Evolutionary conservation across 2,329 filamentous ascomycete species (phyloP).

Genomic region (Keithomyces neogunnii): DNA sequence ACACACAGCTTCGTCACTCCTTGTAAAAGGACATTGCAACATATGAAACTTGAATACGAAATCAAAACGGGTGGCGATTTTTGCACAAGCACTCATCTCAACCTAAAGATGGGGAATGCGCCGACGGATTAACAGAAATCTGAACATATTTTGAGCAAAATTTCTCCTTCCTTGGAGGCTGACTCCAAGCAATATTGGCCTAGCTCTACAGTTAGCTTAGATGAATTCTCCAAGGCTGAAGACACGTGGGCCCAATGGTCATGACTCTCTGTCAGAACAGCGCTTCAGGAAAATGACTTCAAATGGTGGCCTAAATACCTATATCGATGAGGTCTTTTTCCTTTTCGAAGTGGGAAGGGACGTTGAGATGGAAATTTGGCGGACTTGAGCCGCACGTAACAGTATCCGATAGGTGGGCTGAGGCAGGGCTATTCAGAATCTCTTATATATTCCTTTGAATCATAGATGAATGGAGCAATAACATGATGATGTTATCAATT

Average conservation of each 20-base stretch:
- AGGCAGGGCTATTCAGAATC: conserved; percentile 18
- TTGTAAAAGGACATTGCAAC: conserved; percentile 5
- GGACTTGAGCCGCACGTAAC: background rate
- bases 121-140: background rate
- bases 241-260: too few species aligned
- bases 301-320: too few species aligned
- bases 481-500: conserved; percentile 11
- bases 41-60: background rate
- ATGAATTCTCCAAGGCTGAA: too few species aligned
- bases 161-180: too few species aligned
- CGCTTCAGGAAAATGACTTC: too few species aligned
- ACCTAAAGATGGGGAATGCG: background rate
- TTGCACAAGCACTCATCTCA: background rate
- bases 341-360: background rate
- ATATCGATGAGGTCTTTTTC: background rate
- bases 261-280: too few species aligned
- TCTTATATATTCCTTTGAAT: conserved; percentile 26
- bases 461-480: conserved; percentile 27
- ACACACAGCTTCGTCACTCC: background rate
- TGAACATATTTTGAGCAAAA: background rate
- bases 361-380: background rate
- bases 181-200: background rate
- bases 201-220: background rate
- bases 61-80: background rate
- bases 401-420: conserved; percentile 5